These are phyloP conservation scores for Lolium multiflorum DNA, from an alignment of 176 grass and related monocot genomes.

Conservation along the genomic window DNA sequence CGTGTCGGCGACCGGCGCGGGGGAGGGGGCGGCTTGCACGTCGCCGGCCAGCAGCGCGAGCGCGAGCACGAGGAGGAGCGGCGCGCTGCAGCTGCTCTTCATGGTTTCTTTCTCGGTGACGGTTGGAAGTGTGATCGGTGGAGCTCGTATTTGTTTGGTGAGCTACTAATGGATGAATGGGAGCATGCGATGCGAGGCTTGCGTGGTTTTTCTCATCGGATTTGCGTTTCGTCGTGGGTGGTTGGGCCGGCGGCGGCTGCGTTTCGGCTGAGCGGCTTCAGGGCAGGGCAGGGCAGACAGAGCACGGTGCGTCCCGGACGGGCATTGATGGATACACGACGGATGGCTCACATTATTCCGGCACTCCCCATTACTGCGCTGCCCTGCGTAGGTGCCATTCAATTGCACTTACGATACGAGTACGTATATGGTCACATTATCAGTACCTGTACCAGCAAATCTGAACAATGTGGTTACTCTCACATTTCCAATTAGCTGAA, in stretches of 20 bases:
- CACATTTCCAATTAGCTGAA: no score
- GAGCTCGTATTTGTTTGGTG: neutral
- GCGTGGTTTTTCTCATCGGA: neutral
- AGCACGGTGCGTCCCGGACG: slow-evolving; percentile 24
- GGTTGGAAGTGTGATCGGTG: neutral
- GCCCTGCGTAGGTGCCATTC: slow-evolving; percentile 15
- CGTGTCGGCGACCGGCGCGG: no score
- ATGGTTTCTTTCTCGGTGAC: slow-evolving; percentile 11
- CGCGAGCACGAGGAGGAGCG: neutral
- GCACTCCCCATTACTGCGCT: slow-evolving; percentile 1
- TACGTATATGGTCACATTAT: neutral
- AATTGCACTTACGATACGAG: neutral
- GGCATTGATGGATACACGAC: neutral
- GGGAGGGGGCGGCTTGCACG: neutral
- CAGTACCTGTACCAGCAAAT: no score
- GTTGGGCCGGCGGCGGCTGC: neutral
- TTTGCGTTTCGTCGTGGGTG: neutral
- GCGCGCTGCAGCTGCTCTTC: neutral
- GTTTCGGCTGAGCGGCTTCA: neutral
- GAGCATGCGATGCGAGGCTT: neutral
- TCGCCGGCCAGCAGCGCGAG: neutral
- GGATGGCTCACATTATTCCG: slow-evolving; percentile 23
- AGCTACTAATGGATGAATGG: slow-evolving; percentile 10
- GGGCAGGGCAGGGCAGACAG: neutral
- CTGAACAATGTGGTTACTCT: no score